Base-by-base conservation (phyloP, 2,329 filamentous ascomycete species). In the Rhytidhysteron rufulum region DNA sequence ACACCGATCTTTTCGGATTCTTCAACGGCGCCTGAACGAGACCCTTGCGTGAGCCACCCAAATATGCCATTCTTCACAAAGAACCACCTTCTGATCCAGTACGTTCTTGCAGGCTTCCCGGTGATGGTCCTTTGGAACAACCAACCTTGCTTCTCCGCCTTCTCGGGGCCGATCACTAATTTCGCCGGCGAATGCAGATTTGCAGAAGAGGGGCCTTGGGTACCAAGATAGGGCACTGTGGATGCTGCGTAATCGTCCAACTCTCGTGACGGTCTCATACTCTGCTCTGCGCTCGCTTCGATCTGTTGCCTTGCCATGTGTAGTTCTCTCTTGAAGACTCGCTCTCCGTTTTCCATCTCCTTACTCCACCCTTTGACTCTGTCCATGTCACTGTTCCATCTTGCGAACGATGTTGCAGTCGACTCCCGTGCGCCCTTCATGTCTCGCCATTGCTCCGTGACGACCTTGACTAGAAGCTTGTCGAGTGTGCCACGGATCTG, bases 1-100 rank as follows among this genome's bases (percentile, higher is more conserved):
- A 98, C 90, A 30, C 93, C 93, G 45, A 95, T 95, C 68, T 95
- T 89, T 56, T 98, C 93, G 34, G 89, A 95, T 63, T 97, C 91
- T 52, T 97, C 82, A 17, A 98, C 93, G 24, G 89, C 91, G 32
- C 82, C 83, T 32, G 81, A 83, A 43, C 90, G 82, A 1, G 81
- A 73, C 3, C 87, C 86, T 55, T 94, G 89, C 16, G 93, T 79
- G 4, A 98, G 75, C 82, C 89, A 97, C 17, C 93, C 93, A 65
- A 98, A 97, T 42, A 97, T 93, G 29, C 93, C 91, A 57, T 95
- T 85, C 49, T 91, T 90, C 53, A 95, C 85, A 63, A 95, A 97
- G 59, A 93, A 95, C 93, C 93, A 98, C 39, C 91, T 79, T 44
- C 88, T 80, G 19, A 88, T 78, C 93, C 93, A 98, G 30, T 80